Conservation (phyloP, 2,329 filamentous ascomycete species). For the Fusarium sacchari region DNA sequence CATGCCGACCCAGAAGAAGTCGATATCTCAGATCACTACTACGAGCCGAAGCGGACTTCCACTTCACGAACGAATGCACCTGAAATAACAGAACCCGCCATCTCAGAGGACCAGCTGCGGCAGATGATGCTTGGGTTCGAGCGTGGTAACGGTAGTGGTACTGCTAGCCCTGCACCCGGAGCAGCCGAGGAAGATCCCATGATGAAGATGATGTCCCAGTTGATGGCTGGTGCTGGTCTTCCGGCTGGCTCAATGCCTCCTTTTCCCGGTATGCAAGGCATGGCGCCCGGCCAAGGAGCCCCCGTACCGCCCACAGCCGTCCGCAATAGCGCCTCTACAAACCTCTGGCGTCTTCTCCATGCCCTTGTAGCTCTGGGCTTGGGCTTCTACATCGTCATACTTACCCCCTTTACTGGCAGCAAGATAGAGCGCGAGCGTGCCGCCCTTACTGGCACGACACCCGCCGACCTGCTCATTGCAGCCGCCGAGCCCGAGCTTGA, state of each 20-base stretch:
- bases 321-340: conserved; percentile 50
- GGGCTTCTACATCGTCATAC: conserved; percentile 75
- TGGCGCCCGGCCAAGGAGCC: conserved; percentile 44
- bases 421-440: conserved; percentile 66
- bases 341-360: conserved; percentile 78
- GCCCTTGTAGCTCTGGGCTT: conserved; percentile 76
- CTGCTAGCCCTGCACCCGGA: conserved; percentile 39
- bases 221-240: conserved; percentile 62
- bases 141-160: conserved; percentile 32
- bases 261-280: conserved; percentile 52
- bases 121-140: conserved; percentile 72
- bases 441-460: conserved; percentile 41
- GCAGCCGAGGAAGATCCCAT: conserved; percentile 48
- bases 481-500: conserved; percentile 42
- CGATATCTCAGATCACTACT: conserved; percentile 81
- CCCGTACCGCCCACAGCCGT: conserved; percentile 45
- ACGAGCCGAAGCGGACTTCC: conserved; percentile 61
- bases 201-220: conserved; percentile 78
- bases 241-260: conserved; percentile 45
- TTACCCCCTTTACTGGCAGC: conserved; percentile 75
- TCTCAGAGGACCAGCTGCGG: conserved; percentile 70
- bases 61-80: conserved; percentile 44
- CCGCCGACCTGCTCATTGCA: conserved; percentile 35
- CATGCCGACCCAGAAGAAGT: conserved; percentile 77
- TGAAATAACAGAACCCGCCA: conserved; percentile 45